Evolutionary conservation across 148 eudicot genomes (phyloP).

Genomic region (Camellia lanceoleosa): DNA sequence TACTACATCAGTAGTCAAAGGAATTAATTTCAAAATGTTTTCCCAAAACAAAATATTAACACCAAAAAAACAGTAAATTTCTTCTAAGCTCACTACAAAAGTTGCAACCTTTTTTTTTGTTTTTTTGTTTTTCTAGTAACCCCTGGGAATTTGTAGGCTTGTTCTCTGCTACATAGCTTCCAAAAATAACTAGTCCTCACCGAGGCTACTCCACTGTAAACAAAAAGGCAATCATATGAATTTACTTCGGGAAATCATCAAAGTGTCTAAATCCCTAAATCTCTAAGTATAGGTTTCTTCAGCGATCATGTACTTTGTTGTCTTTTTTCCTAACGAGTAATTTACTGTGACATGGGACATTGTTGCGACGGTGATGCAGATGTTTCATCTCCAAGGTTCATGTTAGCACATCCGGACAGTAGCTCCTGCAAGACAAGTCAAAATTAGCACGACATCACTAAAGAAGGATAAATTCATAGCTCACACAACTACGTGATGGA

Average conservation of each 20-base stretch:
- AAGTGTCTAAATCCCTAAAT: background rate
- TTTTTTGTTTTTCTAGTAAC: background rate
- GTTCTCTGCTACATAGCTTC: background rate
- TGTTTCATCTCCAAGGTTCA: constrained; percentile 21
- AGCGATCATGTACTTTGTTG: background rate
- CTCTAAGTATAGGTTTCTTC: background rate
- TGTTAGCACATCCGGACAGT: constrained; percentile 17
- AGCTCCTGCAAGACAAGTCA: constrained; percentile 16
- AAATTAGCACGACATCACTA: background rate
- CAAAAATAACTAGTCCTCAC: background rate
- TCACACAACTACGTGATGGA: background rate
- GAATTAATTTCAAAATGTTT: too few species aligned
- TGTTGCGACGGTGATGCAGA: constrained; percentile 13
- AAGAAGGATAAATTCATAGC: background rate
- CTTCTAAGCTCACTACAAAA: too few species aligned
- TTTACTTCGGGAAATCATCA: background rate
- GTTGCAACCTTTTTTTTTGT: too few species aligned
- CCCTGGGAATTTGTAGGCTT: background rate
- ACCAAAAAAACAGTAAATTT: too few species aligned
- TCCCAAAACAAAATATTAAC: too few species aligned
- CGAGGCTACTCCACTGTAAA: background rate
- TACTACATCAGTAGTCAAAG: too few species aligned
- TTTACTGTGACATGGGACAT: background rate
- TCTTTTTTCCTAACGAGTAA: too few species aligned
- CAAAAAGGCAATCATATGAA: background rate